Evolutionary conservation across 495 filamentous ascomycete genomes (phyloP), one percentile per base, ranked within the genome.

Genomic region (Trichocladium antarcticum): DNA sequence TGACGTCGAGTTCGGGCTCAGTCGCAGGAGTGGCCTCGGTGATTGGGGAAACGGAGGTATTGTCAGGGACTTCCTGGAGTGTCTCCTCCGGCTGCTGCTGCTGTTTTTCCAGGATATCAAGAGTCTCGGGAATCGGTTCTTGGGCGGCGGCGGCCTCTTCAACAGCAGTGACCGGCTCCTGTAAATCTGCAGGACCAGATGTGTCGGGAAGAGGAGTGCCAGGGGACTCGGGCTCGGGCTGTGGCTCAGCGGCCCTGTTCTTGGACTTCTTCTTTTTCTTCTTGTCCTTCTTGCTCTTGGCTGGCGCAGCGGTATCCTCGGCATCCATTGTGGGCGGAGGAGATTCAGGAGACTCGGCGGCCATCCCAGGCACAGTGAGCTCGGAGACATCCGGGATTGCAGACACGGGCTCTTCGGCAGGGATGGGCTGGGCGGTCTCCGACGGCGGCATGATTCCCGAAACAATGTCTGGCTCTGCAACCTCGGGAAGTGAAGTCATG

Each of bases 261-360:
- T 51, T 56, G 35, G 42, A 53, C 41, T 60, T 59, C 43, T 56
- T 51, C 40, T 50, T 50, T 51, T 61, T 57, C 47, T 67, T 67
- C 49, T 68, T 63, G 54, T 70, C 54, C 32, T 57, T 54, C 36
- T 52, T 44, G 37, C 40, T 41, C 45, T 63, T 66, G 11, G 44
- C 20, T 32, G 51, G 48, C 3, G 42, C n/a, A 39, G 52, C 43
- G 17, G 40, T 16, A 3, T 55, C 47, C 3, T 40, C 53, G 15
- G 28, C 11, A n/a, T 46, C 31, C 3, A 22, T 16, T 19, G 48
- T 44, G 1, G 37, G 14, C 27, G 32, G 41, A 16, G n/a, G 17
- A 12, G 32, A 4, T 24, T 45, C 31, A 5, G 9, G 6, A 8
- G 31, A 8, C 11, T 37, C 42, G 2, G 20, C 1, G 1, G 20